Conservation (phyloP, 2,329 filamentous ascomycete species). For the Gnomoniopsis sp. region DNA sequence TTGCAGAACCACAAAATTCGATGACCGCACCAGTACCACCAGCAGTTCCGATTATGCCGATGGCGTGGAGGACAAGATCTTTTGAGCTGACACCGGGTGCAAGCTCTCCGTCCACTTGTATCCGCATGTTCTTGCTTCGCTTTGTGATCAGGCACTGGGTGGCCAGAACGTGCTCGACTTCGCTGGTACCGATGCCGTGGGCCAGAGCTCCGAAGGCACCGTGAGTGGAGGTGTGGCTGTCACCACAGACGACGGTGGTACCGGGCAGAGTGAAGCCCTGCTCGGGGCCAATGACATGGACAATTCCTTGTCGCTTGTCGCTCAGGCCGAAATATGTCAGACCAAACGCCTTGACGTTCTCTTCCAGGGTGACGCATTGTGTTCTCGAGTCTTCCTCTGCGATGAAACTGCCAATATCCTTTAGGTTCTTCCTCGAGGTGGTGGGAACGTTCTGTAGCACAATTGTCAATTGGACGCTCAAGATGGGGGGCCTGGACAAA, state of each 20-base stretch:
- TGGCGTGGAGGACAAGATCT: constrained; percentile 89
- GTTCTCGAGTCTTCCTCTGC: constrained; percentile 89
- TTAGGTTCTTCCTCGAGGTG: constrained; percentile 83
- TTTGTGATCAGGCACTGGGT: constrained; percentile 94
- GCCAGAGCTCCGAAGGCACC: constrained; percentile 93
- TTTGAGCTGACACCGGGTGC: constrained; percentile 92
- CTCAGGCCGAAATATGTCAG: constrained; percentile 96
- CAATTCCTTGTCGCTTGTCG: constrained; percentile 96
- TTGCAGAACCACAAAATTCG: constrained; percentile 95
- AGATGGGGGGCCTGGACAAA: background rate
- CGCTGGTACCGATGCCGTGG: constrained; percentile 95
- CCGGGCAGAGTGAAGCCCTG: constrained; percentile 97
- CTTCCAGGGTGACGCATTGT: constrained; percentile 93
- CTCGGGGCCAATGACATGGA: constrained; percentile 97
- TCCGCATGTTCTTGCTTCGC: constrained; percentile 97
- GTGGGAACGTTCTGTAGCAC: constrained; percentile 81
- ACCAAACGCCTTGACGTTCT: constrained; percentile 95
- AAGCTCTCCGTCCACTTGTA: constrained; percentile 89
- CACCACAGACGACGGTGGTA: constrained; percentile 95
- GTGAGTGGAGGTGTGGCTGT: constrained; percentile 97
- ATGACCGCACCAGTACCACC: constrained; percentile 94
- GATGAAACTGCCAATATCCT: constrained; percentile 90
- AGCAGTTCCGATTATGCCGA: constrained; percentile 90
- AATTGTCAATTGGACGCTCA: constrained; percentile 13
- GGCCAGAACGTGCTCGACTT: constrained; percentile 96